Percentiles rank a stretch among this genome's conserved stretches.
Evolutionary conservation across 208 protist genomes (phyloP).

Genomic region (Acanthamoeba castellanii): DNA sequence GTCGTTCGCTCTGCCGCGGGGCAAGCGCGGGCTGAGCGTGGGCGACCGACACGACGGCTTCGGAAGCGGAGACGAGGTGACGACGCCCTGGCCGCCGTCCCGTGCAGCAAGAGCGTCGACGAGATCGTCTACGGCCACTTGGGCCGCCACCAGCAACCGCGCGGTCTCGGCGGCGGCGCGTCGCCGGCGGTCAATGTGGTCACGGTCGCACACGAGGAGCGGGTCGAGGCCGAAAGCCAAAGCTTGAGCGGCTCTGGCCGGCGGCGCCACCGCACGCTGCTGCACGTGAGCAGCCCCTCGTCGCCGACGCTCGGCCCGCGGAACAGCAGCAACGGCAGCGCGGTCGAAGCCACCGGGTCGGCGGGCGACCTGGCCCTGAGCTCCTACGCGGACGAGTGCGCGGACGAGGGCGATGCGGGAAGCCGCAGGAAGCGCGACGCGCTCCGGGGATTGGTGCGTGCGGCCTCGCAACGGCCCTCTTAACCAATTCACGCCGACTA

Average conservation of each 20-base stretch:
- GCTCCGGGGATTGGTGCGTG: not conserved
- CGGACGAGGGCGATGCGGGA: not conserved
- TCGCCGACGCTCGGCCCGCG: no score
- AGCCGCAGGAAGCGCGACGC: constrained; percentile 13
- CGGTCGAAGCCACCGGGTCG: not conserved
- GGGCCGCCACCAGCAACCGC: not conserved
- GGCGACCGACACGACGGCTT: not conserved
- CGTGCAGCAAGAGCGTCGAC: not conserved
- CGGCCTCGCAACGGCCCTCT: no score
- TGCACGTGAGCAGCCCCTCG: not conserved
- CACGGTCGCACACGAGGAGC: no score
- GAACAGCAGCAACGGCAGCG: not conserved
- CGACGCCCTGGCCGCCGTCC: not conserved
- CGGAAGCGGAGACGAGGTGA: not conserved
- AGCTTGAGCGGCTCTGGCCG: no score
- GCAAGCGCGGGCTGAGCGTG: not conserved
- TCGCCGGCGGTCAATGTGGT: no score
- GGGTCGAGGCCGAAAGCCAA: no score
- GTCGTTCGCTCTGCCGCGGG: not conserved
- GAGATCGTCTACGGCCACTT: not conserved
- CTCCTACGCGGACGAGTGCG: not conserved
- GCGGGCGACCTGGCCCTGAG: no score
- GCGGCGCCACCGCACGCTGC: no score
- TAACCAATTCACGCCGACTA: no score
- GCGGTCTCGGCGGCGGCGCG: no score